Percentiles rank a stretch among this genome's conserved stretches.
Evolutionary conservation across 805 yeast species (phyloP).

Genomic region (Grigorovia humatica): DNA sequence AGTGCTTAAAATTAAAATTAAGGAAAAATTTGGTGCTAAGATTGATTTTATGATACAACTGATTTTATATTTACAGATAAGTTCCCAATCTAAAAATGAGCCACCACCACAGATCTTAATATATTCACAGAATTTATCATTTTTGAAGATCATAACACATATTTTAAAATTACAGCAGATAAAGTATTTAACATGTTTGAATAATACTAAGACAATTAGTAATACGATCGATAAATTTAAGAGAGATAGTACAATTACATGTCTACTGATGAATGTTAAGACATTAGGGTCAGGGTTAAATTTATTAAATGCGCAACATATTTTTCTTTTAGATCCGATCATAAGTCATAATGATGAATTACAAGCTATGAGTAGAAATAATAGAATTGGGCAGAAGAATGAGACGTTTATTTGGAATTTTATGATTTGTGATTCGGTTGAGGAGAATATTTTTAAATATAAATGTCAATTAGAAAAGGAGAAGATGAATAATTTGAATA

Average conservation of each 20-base stretch:
- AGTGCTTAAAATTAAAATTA: slow-evolving; percentile 36
- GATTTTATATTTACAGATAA: slow-evolving; percentile 47
- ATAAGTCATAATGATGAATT: slow-evolving; percentile 78
- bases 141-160: slow-evolving; percentile 52
- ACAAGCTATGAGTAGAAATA: slow-evolving; percentile 87
- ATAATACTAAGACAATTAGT: slow-evolving; percentile 36
- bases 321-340: slow-evolving; percentile 85
- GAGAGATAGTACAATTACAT: slow-evolving; percentile 52
- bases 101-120: slow-evolving; percentile 61
- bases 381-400: slow-evolving; percentile 78
- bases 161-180: slow-evolving; percentile 56
- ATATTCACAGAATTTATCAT: slow-evolving; percentile 82
- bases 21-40: slow-evolving; percentile 67
- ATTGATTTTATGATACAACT: slow-evolving; percentile 74
- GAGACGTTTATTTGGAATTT: slow-evolving; percentile 91
- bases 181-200: slow-evolving; percentile 28
- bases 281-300: slow-evolving; percentile 89
- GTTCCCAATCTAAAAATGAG: slow-evolving; percentile 32
- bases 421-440: slow-evolving; percentile 73
- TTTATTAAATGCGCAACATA: slow-evolving; percentile 84
- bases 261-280: slow-evolving; percentile 75
- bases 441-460: slow-evolving; percentile 61
- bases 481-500: not conserved
- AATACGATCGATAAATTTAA: slow-evolving; percentile 43
- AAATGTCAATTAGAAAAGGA: slow-evolving; percentile 21